phyloP scores from a whole-genome alignment of 2,329 filamentous ascomycete species.

The Hymenoscyphus salicellus region DNA sequence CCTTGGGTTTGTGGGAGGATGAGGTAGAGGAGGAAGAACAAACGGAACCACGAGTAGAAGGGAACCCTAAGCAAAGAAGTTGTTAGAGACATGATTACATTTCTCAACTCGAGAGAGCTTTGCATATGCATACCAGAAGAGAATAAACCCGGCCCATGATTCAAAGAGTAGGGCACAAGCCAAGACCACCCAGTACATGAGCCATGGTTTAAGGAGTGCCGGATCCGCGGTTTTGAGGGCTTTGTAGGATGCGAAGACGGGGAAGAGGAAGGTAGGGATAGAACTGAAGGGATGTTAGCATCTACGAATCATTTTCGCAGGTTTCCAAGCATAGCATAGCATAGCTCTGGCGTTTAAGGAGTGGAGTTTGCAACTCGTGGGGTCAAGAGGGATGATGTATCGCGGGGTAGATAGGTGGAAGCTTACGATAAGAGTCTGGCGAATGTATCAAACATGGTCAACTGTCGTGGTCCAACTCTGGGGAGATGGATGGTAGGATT shows the following conservation, averaged over 20 bases:
- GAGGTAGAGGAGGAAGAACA: conserved; percentile 85
- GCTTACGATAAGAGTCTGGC: conserved; percentile 74
- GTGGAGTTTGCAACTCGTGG: neutral
- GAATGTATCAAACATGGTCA: conserved; percentile 71
- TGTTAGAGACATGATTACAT: conserved; percentile 5
- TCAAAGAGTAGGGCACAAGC: conserved; percentile 78
- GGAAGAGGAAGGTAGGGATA: conserved; percentile 85
- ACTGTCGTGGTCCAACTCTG: neutral
- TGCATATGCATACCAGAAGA: conserved; percentile 61
- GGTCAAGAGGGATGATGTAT: conserved; percentile 16
- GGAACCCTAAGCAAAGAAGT: conserved; percentile 60
- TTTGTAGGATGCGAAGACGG: conserved; percentile 96
- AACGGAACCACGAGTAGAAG: conserved; percentile 88
- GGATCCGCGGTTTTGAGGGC: conserved; percentile 90
- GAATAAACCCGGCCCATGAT: conserved; percentile 82
- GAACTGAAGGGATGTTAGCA: conserved; percentile 54
- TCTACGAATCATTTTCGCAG: neutral
- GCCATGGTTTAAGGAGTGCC: conserved; percentile 88
- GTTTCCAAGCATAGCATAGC: neutral
- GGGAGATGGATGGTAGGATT: neutral
- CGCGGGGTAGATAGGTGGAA: conserved; percentile 30
- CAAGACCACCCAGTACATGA: conserved; percentile 98
- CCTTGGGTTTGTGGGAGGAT: conserved; percentile 97
- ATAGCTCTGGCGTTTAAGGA: neutral
- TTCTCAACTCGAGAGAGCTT: neutral